phyloP scores from a whole-genome alignment of 352 stramenopile species.

The Phytophthora quininea region DNA sequence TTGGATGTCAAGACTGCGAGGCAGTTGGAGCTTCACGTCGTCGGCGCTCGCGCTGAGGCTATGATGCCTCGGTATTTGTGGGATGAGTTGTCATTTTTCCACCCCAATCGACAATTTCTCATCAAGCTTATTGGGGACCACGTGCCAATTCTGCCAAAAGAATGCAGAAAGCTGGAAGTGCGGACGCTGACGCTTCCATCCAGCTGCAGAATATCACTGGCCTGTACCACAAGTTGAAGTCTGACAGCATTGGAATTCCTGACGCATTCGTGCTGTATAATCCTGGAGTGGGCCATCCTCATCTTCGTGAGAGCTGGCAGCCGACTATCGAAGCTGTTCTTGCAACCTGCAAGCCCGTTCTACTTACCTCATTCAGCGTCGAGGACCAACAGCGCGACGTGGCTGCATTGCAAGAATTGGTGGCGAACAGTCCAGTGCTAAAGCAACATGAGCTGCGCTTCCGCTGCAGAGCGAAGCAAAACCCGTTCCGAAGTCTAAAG shows the following conservation, averaged over 20 bases:
- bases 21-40: slow-evolving; percentile 49
- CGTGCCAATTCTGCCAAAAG: slow-evolving; percentile 43
- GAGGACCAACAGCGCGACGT: slow-evolving; percentile 70
- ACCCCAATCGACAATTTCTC: slow-evolving; percentile 37
- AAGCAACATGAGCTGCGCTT: slow-evolving; percentile 34
- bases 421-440: slow-evolving; percentile 8
- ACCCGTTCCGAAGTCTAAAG: slow-evolving; percentile 71
- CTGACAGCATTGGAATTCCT: slow-evolving; percentile 27
- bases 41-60: slow-evolving; percentile 74
- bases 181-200: slow-evolving; percentile 29
- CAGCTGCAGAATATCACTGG: slow-evolving; percentile 50
- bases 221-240: slow-evolving; percentile 56
- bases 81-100: slow-evolving; percentile 58
- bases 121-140: slow-evolving; percentile 77
- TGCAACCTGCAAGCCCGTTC: slow-evolving; percentile 44
- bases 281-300: slow-evolving; percentile 64
- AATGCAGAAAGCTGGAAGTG: slow-evolving; percentile 22
- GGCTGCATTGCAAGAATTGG: slow-evolving; percentile 41
- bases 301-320: slow-evolving; percentile 51
- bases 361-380: slow-evolving; percentile 72
- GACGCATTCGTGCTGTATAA: slow-evolving; percentile 80
- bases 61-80: slow-evolving; percentile 78
- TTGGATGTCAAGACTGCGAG: slow-evolving; percentile 6
- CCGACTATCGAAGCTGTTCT: slow-evolving; percentile 62
- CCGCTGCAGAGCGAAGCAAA: slow-evolving; percentile 45